A percentile compares a stretch with the other conserved stretches of the same genome.
Evolutionary conservation across 2,329 filamentous ascomycete species (phyloP).

Genomic region (Alternaria atra): DNA sequence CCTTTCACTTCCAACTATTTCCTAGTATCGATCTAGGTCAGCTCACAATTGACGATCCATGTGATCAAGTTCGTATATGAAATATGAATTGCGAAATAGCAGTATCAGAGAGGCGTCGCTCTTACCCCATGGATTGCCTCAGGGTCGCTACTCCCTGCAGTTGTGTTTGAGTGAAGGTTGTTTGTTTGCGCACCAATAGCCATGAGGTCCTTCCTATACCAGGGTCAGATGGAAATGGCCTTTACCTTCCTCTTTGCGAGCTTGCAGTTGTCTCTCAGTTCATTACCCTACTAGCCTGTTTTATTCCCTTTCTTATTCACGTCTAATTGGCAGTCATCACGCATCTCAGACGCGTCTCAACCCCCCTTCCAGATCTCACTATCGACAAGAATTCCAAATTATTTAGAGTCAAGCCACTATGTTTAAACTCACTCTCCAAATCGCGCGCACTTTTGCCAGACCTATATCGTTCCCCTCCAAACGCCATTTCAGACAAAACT

Average conservation of each 20-base stretch:
- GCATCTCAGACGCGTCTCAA: conserved; percentile 2
- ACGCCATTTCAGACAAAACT: not conserved
- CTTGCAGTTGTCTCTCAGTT: not conserved
- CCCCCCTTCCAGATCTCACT: not conserved
- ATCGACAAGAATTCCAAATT: not conserved
- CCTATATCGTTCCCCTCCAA: not conserved
- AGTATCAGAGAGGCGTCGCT: not conserved
- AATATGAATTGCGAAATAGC: not conserved
- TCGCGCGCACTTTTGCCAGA: not conserved
- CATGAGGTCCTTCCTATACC: not conserved
- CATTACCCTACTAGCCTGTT: not conserved
- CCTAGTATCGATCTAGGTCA: not conserved
- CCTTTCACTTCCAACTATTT: not conserved
- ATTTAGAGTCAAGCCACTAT: not conserved
- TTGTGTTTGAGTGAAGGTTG: not conserved
- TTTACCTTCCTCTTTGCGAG: not conserved
- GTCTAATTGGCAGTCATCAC: not conserved
- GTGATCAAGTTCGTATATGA: not conserved
- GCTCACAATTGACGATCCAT: not conserved
- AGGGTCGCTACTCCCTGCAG: not conserved
- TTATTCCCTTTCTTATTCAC: not conserved
- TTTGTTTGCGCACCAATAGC: not conserved
- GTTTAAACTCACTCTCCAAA: conserved; percentile 6
- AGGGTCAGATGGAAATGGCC: not conserved
- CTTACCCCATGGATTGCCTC: not conserved